A percentile compares a stretch with the other conserved stretches of the same genome.
These are phyloP conservation scores for Trametes meyenii DNA, from an alignment of 768 basidiomycete species.

Conservation along the genomic window DNA sequence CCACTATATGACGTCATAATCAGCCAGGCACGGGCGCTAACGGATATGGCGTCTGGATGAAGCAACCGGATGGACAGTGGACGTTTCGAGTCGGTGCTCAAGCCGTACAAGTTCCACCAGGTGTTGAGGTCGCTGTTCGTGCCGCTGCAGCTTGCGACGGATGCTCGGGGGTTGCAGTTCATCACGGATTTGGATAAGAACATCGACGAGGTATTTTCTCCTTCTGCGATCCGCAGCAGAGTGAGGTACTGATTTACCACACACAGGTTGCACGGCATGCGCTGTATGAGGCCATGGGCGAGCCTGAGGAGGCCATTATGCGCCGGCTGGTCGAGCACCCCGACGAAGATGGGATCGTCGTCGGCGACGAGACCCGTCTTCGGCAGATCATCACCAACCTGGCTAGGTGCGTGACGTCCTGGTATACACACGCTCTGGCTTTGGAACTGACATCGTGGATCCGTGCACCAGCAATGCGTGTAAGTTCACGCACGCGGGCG, in stretches of 20 bases:
- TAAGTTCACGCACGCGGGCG: conserved; percentile 76
- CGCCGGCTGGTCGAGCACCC: conserved; percentile 48
- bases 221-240: neutral
- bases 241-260: neutral
- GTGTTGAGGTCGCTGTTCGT: conserved; percentile 75
- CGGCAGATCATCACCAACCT: conserved; percentile 85
- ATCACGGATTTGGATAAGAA: conserved; percentile 66
- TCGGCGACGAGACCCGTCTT: conserved; percentile 82
- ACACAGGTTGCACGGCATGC: conserved; percentile 59
- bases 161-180: conserved; percentile 68
- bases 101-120: conserved; percentile 78
- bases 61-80: conserved; percentile 89
- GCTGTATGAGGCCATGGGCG: conserved; percentile 61
- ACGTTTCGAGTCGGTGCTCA: conserved; percentile 70
- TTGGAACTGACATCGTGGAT: too few species aligned
- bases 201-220: conserved; percentile 59
- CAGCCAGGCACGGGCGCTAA: too few species aligned
- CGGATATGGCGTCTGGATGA: too few species aligned
- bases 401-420: conserved; percentile 51
- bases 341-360: conserved; percentile 66
- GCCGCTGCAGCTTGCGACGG: conserved; percentile 66
- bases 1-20: neutral
- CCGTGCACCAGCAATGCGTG: conserved; percentile 63
- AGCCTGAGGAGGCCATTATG: conserved; percentile 44
- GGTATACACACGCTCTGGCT: too few species aligned